Percentiles rank a stretch among this genome's conserved stretches.
Evolutionary conservation across 202 grass and related monocot species (phyloP).

Genomic region (Carex sylvatica): DNA sequence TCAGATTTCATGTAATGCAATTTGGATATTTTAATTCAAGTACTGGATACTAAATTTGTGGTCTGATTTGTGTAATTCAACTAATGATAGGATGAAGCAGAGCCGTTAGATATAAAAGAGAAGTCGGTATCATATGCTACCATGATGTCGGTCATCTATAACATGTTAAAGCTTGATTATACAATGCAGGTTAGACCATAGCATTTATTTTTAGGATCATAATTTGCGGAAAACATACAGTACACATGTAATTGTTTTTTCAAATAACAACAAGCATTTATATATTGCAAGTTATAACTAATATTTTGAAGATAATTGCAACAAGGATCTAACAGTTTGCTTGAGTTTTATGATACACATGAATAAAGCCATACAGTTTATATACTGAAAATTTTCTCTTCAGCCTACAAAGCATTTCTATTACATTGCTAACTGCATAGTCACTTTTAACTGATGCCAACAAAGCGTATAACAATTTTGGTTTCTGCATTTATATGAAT

Average conservation of each 20-base stretch:
- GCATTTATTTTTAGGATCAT: neutral
- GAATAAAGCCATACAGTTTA: too few relatives aligned
- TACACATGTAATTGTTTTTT: neutral
- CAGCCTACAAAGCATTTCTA: neutral
- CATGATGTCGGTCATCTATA: conserved; percentile 37
- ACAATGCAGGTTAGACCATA: conserved; percentile 59
- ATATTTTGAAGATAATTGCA: neutral
- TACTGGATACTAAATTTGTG: neutral
- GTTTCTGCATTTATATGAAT: neutral
- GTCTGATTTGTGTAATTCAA: neutral
- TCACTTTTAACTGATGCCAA: neutral
- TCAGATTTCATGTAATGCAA: too few relatives aligned
- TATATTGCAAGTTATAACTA: neutral
- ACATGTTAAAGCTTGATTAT: conserved; percentile 70
- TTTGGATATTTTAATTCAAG: neutral
- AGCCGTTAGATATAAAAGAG: conserved; percentile 18
- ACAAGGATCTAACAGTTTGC: too few relatives aligned
- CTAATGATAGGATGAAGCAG: conserved; percentile 33
- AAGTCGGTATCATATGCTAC: neutral
- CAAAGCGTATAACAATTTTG: neutral
- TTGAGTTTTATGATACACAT: too few relatives aligned
- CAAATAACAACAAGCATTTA: neutral
- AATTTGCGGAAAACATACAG: neutral
- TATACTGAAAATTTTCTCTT: too few relatives aligned
- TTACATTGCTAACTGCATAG: neutral